Evolutionary conservation across 2,329 filamentous ascomycete species (phyloP).

Genomic region (Botrytis hyacinthi): DNA sequence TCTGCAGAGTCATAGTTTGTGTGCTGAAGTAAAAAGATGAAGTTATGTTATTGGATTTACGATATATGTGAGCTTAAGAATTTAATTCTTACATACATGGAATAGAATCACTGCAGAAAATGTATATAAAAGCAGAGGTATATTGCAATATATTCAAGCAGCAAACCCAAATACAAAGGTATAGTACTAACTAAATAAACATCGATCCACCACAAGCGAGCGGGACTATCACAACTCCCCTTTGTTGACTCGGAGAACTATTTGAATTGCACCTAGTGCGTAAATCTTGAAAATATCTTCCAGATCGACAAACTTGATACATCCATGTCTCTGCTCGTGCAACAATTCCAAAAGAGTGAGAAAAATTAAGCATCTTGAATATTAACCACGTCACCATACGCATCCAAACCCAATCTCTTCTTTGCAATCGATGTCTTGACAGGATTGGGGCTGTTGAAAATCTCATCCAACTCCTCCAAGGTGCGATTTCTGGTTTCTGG

Average conservation of each 20-base stretch:
- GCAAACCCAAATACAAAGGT: not conserved
- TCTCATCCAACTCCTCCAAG: constrained; percentile 54
- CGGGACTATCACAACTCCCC: not conserved
- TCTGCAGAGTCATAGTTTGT: not conserved
- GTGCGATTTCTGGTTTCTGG: constrained; percentile 51
- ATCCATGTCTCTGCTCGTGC: not conserved
- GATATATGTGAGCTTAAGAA: no score
- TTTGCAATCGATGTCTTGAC: constrained; percentile 47
- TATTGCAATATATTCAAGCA: not conserved
- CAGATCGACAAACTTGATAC: not conserved
- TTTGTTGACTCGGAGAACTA: not conserved
- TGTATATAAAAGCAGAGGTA: not conserved
- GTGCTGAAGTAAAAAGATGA: not conserved
- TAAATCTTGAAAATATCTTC: not conserved
- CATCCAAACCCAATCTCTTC: constrained; percentile 42
- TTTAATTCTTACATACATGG: no score
- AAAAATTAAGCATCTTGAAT: constrained; percentile 18
- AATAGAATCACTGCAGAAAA: not conserved
- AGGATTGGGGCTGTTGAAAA: constrained; percentile 47
- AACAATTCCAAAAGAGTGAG: not conserved
- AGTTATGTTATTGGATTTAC: no score
- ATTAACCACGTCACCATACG: constrained; percentile 26
- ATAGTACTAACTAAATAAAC: not conserved
- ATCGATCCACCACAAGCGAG: not conserved
- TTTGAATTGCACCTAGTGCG: not conserved